Evolutionary conservation across 129 eudicot species (phyloP).

Genomic region (Saussurea involucrata): DNA sequence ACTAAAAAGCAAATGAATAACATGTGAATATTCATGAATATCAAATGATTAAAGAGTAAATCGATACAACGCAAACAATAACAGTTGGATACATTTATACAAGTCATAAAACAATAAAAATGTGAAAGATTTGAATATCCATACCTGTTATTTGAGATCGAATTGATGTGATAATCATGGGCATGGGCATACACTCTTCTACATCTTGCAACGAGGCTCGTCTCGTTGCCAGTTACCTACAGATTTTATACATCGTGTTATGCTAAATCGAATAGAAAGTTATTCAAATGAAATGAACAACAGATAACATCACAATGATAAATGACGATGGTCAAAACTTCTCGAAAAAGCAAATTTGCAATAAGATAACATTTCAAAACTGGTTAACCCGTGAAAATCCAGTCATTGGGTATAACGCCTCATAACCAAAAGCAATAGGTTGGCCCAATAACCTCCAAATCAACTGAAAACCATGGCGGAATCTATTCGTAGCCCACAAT

Average conservation of each 20-base stretch:
- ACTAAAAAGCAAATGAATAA: not conserved
- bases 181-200: constrained; percentile 99
- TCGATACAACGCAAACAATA: not conserved
- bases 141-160: constrained; percentile 95
- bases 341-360: not conserved
- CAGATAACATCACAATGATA: not conserved
- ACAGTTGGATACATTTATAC: not conserved
- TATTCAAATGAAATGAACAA: not conserved
- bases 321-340: not conserved
- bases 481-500: not conserved
- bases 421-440: not conserved
- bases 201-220: constrained; percentile 90
- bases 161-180: constrained; percentile 97
- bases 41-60: not conserved
- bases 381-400: not conserved
- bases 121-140: constrained; percentile 4
- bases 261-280: not conserved
- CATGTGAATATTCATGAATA: not conserved
- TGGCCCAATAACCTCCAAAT: not conserved
- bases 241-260: constrained; percentile 17
- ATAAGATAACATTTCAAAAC: constrained; percentile 12
- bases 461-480: not conserved
- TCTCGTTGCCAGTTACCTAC: constrained; percentile 90
- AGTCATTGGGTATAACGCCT: not conserved
- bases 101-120: not conserved